These are phyloP conservation scores for Metarhizium sp. DNA, from an alignment of 2,329 filamentous ascomycete species.

Conservation along the genomic window DNA sequence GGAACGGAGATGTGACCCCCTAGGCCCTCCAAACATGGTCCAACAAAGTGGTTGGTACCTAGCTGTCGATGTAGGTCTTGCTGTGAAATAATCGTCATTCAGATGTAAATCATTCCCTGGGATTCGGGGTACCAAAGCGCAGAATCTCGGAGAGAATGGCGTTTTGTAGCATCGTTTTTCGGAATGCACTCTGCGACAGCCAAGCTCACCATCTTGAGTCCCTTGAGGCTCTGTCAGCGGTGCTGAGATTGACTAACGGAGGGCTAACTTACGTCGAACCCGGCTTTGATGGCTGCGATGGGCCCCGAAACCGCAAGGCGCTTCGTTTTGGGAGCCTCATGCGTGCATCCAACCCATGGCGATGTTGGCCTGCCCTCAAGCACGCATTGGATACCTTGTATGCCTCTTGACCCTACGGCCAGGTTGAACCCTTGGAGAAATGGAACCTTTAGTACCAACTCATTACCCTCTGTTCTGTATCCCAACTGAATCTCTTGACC, in stretches of 20 bases:
- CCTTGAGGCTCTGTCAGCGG: neutral
- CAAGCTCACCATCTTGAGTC: conserved; percentile 1
- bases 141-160: neutral
- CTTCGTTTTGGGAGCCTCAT: neutral
- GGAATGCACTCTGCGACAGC: neutral
- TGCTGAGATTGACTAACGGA: neutral
- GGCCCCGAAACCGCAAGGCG: neutral
- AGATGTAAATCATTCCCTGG: neutral
- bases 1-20: neutral
- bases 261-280: no score
- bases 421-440: neutral
- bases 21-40: neutral
- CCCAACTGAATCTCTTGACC: neutral
- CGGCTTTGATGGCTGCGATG: no score
- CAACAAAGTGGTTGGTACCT: neutral
- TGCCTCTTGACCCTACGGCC: neutral
- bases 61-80: neutral
- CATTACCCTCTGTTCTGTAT: neutral
- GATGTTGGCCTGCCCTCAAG: neutral
- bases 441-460: no score
- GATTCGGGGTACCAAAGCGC: neutral
- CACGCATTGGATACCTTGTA: neutral
- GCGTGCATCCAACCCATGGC: neutral
- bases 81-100: neutral
- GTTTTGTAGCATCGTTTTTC: neutral